Evolutionary conservation across 805 yeast genomes (phyloP).

Genomic region (Candida pini): DNA sequence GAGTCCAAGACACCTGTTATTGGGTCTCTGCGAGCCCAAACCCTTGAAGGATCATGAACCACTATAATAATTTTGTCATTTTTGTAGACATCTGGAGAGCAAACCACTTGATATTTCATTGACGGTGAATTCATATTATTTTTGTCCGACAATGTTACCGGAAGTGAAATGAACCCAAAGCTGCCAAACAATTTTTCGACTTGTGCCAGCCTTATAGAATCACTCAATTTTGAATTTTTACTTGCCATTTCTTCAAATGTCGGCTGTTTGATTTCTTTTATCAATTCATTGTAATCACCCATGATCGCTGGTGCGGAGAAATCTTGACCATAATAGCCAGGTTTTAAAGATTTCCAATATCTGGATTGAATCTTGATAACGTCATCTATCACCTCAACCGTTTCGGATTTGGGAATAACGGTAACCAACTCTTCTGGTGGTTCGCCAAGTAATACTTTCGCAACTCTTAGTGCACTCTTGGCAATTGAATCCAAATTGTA

Average conservation of each 20-base stretch:
- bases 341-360: slow-evolving; percentile 81
- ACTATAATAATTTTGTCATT: slow-evolving; percentile 60
- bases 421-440: slow-evolving; percentile 79
- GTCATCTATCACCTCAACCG: slow-evolving; percentile 74
- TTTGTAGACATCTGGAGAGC: slow-evolving; percentile 65
- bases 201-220: slow-evolving; percentile 73
- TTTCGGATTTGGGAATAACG: slow-evolving; percentile 64
- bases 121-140: slow-evolving; percentile 42
- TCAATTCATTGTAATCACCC: slow-evolving; percentile 29
- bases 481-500: slow-evolving; percentile 90
- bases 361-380: slow-evolving; percentile 76
- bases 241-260: slow-evolving; percentile 31
- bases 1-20: slow-evolving; percentile 73
- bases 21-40: slow-evolving; percentile 85
- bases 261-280: slow-evolving; percentile 36
- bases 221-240: slow-evolving; percentile 52
- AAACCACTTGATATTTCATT: slow-evolving; percentile 58
- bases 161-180: slow-evolving; percentile 61
- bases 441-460: slow-evolving; percentile 88
- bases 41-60: slow-evolving; percentile 87
- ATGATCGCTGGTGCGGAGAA: slow-evolving; percentile 24
- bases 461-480: slow-evolving; percentile 83
- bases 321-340: slow-evolving; percentile 45
- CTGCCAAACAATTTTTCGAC: slow-evolving; percentile 47
- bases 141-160: slow-evolving; percentile 44